Percentiles rank a stretch among this genome's conserved stretches.
These are phyloP conservation scores for Lentinula guzmanii DNA, from an alignment of 768 basidiomycete genomes.

Conservation along the genomic window DNA sequence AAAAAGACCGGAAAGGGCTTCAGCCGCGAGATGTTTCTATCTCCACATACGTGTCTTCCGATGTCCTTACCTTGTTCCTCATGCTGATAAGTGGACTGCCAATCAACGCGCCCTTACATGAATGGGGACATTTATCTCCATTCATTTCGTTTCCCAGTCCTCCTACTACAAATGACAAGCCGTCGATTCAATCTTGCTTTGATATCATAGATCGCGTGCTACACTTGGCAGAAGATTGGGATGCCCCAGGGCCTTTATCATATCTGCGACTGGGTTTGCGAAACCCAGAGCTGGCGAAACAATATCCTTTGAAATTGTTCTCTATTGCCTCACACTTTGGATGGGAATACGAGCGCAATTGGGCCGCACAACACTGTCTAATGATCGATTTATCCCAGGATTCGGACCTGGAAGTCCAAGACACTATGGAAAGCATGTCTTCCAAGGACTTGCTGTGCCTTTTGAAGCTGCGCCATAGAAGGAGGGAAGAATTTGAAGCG, in stretches of 20 bases:
- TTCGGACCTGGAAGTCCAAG: conserved; percentile 6
- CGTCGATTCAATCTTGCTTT: conserved; percentile 39
- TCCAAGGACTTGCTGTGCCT: conserved; percentile 49
- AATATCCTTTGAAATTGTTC: conserved; percentile 45
- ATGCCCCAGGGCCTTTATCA: conserved; percentile 54
- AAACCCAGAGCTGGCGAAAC: conserved; percentile 38
- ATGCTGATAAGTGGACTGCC: conserved; percentile 4
- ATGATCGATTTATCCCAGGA: conserved; percentile 41
- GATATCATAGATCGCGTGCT: conserved; percentile 51
- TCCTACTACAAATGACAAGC: conserved; percentile 7
- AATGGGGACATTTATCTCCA: neutral
- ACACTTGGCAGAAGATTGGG: conserved; percentile 64
- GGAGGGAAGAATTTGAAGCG: conserved; percentile 43
- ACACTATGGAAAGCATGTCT: conserved; percentile 38
- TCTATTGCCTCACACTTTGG: conserved; percentile 54
- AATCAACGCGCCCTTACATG: neutral
- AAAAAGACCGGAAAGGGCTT: neutral
- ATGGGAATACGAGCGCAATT: conserved; percentile 51
- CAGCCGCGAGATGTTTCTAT: neutral
- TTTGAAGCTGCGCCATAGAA: conserved; percentile 49
- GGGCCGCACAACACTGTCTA: conserved; percentile 55
- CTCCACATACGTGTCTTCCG: conserved; percentile 3
- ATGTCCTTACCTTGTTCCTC: conserved; percentile 5
- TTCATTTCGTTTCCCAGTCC: conserved; percentile 7
- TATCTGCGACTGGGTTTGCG: conserved; percentile 47